Base-by-base conservation (phyloP, 2,329 filamentous ascomycete genomes). In the Hirsutella minnesotensis region DNA sequence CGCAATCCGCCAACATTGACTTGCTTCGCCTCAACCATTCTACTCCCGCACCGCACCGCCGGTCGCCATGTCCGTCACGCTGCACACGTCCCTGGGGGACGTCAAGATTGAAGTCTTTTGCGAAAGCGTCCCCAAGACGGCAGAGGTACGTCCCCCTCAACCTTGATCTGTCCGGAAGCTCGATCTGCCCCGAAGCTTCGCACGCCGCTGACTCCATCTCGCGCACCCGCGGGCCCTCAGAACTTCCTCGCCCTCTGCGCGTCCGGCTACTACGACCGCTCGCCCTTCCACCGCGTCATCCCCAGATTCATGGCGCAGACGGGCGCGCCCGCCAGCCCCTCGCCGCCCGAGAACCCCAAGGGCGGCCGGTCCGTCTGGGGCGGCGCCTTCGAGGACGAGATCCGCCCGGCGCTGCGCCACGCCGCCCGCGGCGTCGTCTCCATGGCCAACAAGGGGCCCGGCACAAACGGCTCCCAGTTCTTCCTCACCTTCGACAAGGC, bases 71-170 rank as follows among this genome's bases (percentile, higher is more conserved):
- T 81, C 78, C 12, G 75, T 81, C 48, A 81, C 78, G 10, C 75
- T 98, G 13, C 88, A 95, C 64, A 98, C 92, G 40, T 86, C 81
- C 40, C 75, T 83, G 42, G 92, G 92, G 59, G 83, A 92, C 64
- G 74, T 98, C 60, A 98, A 96, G 68, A 77, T 96, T 54, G 92
- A 96, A 64, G 72, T 98, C 51, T 96, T 95, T 68, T 96, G 90
- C 69, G 87, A 95, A 62, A 82, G 85, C 53, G 87, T 94, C 27
- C 92, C 92, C 48, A 89, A 90, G 62, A 95, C 92, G 0, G 83
- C 88, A 49, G 86, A 95, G 67, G 83, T 83, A 67, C 44, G 66
- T 7, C 15, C 15, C 27, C 15, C 18, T 27, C 22, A 19, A 31
- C 5, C 15, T n/a, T n/a, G n/a, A n/a, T 12, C 22, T 30, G 3